Percentiles rank a stretch among this genome's conserved stretches.
phyloP scores from a whole-genome alignment of 108 stramenopile genomes.

The Pseudonitzschia multiseries region DNA sequence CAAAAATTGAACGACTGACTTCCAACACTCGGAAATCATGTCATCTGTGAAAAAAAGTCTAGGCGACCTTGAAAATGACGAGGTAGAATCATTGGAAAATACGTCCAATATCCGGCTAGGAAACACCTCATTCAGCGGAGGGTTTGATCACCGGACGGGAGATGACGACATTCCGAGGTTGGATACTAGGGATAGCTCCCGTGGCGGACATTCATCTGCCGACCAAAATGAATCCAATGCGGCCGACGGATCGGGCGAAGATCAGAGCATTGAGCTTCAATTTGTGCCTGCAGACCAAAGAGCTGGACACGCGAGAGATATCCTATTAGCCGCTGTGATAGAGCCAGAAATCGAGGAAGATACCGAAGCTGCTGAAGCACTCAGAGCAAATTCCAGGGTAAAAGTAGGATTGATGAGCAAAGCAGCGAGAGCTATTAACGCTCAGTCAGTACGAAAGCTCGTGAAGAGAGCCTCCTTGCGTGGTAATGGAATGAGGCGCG shows the following conservation, averaged over 20 bases:
- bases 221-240: not conserved
- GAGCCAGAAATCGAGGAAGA: slow-evolving; percentile 66
- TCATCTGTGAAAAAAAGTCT: no score
- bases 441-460: slow-evolving; percentile 61
- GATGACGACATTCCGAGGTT: not conserved
- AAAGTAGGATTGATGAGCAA: slow-evolving; percentile 69
- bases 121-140: not conserved
- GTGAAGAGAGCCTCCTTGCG: slow-evolving; percentile 43
- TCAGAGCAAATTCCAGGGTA: slow-evolving; percentile 71
- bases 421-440: slow-evolving; percentile 58
- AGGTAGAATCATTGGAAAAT: not conserved
- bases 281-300: slow-evolving; percentile 37
- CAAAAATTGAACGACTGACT: no score
- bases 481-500: slow-evolving; percentile 57
- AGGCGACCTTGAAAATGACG: not conserved
- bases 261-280: slow-evolving; percentile 24
- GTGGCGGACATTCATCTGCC: not conserved
- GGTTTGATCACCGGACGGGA: not conserved
- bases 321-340: slow-evolving; percentile 14
- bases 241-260: not conserved
- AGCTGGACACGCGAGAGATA: slow-evolving; percentile 21
- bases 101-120: not conserved
- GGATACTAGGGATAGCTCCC: not conserved
- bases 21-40: no score
- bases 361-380: slow-evolving; percentile 78